Base-by-base conservation (phyloP, 805 yeast species). In the Barnettozyma pratensis region DNA sequence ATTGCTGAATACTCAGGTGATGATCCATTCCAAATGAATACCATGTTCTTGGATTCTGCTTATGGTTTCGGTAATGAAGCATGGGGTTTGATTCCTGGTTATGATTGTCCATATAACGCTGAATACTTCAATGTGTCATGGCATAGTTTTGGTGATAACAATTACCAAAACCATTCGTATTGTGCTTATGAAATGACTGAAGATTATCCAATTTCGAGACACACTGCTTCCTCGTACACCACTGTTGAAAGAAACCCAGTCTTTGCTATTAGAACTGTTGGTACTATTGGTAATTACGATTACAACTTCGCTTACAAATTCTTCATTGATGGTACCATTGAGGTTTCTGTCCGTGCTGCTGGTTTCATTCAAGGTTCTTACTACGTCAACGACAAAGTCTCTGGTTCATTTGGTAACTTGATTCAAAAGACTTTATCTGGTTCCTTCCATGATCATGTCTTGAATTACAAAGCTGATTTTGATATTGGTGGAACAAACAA, bases 1-100 rank as follows among this genome's bases (percentile, higher is more conserved):
- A 56, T 61, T 50, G 65, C 66, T 25, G 65, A 62, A 45, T 62
- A 62, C 27, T 48, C 64, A 32, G 64, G 64, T 48, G 65, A 62
- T 41, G 65, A 62, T 56, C 65, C 65, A 32, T 60, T 58, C 56
- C 64, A 62, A 48, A 53, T 58, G 47, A 46, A 58, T 45, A 59
- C 62, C 12, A 50, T 50, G 27, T 62, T 54, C 51, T 53, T 58
- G 39, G 65, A 62, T 45, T 42, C 57, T 30, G 37, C 63, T 9
- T 62, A 61, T 45, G 64, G 64, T 41, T 61, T 60, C 38, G 65
- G 65, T 49, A 61, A 60, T 44, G 58, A 57, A 35, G 63, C 64
- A 12, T 61, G 52, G 53, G 64, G 64, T 11, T 39, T 62, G 27
- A 49, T 62, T 40, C 63, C 64, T 30, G 65, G 65, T 19, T 62